A percentile compares a stretch with the other conserved stretches of the same genome.
Evolutionary conservation across 352 stramenopile species (phyloP).

Genomic region (Phytophthora agathidicida): DNA sequence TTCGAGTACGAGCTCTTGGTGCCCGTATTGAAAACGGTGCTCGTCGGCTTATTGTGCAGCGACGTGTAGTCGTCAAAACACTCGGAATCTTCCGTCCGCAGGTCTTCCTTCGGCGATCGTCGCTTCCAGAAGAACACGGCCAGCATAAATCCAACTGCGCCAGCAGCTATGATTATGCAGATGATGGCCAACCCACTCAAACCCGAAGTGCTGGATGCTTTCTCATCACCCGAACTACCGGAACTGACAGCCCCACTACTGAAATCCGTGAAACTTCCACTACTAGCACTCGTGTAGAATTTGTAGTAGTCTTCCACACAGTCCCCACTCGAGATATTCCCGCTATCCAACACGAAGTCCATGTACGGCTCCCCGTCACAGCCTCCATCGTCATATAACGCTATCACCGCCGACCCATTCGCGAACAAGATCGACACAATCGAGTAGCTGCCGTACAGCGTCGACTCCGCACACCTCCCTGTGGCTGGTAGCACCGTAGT

Average conservation of each 20-base stretch:
- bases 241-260: conserved; percentile 1
- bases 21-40: conserved; percentile 11
- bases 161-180: conserved; percentile 16
- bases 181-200: conserved; percentile 5
- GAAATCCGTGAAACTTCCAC: neutral
- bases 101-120: neutral
- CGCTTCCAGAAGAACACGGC: conserved; percentile 31
- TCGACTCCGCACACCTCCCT: conserved; percentile 15
- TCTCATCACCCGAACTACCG: neutral
- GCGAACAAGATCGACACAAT: conserved; percentile 25
- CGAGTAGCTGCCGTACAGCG: conserved; percentile 18
- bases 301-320: conserved; percentile 33
- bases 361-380: conserved; percentile 8
- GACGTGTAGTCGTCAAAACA: conserved; percentile 8
- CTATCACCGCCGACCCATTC: conserved; percentile 28
- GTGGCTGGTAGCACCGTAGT: conserved; percentile 26
- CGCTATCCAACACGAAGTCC: conserved; percentile 21
- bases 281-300: conserved; percentile 28
- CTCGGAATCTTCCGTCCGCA: neutral
- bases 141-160: conserved; percentile 21
- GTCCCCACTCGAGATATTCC: conserved; percentile 24
- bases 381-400: conserved; percentile 7
- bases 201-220: neutral
- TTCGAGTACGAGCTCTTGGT: conserved; percentile 25
- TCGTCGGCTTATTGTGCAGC: conserved; percentile 18